Base-by-base conservation (phyloP, 768 basidiomycete species). In the Pulveroboletus ravenelii region DNA sequence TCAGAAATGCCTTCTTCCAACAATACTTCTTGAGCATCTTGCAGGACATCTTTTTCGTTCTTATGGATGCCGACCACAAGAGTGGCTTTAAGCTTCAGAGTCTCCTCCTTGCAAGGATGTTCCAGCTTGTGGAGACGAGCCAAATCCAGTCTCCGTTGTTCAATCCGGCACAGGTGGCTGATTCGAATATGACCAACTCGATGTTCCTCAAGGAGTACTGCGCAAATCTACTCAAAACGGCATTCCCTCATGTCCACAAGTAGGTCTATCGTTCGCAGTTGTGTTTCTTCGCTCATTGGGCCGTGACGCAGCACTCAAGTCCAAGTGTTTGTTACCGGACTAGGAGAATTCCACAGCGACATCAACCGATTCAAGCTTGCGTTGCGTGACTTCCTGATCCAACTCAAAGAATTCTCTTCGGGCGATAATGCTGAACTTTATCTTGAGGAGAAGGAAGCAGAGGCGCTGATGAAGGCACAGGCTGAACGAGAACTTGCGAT, bases 21-120 rank as follows among this genome's bases (percentile, higher is more conserved):
- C 88, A 89, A 67, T 98, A 93, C 72, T 93, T 89, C 77, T 78
- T 97, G 41, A 89, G 85, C 64, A 84, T 97, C 62, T 76, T 96
- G 32, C 93, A 94, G 59, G 96, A 98, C 67, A 90, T 91, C 36
- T 93, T 99, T 81, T 97, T 90, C 60, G 95, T 98, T 37, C 77
- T 99, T 40, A 97, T 94, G 29, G 95, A 99, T 66, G 85, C 94
- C 6, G 95, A 98, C 69, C 95, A 99, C 78, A 98, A 97, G 82
- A 93, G 91, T 61, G 94, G 95, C 25, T 96, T 97, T 78, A 97
- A 96, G 71, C 78, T 93, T 52, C 94, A 97, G 70, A 89, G 88
- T 59, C 74, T 90, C 59, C 77, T 98, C n/a, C 83, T 99, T 40
- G 89, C 92, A 15, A 82, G 91, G 30, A 80, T 99, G 75, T 94